phyloP scores from a whole-genome alignment of 2,329 filamentous ascomycete species.

The Nannizziopsis arthrosporioides region DNA sequence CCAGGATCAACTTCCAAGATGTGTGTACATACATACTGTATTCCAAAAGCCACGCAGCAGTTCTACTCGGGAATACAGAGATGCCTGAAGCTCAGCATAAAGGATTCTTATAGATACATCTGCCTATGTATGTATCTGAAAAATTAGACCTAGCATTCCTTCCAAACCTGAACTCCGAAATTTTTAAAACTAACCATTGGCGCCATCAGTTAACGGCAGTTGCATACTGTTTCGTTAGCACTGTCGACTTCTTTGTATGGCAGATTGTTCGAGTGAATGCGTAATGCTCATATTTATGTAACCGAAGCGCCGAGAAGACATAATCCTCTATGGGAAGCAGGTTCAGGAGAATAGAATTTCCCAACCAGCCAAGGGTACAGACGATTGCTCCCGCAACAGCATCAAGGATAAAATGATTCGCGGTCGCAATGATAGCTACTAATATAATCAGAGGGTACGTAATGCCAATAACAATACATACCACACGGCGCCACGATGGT shows the following conservation, averaged over 20 bases:
- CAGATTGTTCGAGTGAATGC: slow-evolving; percentile 1
- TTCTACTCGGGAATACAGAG: too few relatives aligned
- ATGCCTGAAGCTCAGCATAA: too few relatives aligned
- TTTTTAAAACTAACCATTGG: too few relatives aligned
- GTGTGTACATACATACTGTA: too few relatives aligned
- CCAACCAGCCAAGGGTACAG: slow-evolving; percentile 52
- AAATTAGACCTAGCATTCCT: too few relatives aligned
- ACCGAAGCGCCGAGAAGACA: slow-evolving; percentile 50
- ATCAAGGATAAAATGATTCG: slow-evolving; percentile 62
- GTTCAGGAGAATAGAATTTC: slow-evolving; percentile 48
- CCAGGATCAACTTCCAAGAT: too few relatives aligned
- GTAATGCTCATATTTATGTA: slow-evolving; percentile 49
- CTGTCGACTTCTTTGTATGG: slow-evolving; percentile 16
- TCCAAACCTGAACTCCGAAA: too few relatives aligned
- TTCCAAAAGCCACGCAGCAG: too few relatives aligned
- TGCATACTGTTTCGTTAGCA: neutral
- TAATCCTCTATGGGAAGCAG: slow-evolving; percentile 56
- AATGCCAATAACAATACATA: slow-evolving; percentile 44
- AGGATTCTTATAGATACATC: too few relatives aligned
- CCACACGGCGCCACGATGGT: slow-evolving; percentile 41
- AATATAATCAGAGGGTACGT: slow-evolving; percentile 55
- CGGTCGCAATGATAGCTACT: slow-evolving; percentile 57
- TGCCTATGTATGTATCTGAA: too few relatives aligned
- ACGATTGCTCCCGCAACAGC: slow-evolving; percentile 57
- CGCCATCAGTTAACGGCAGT: too few relatives aligned